Evolutionary conservation across 768 basidiomycete species (phyloP).

Genomic region (Fomitopsis serialis): DNA sequence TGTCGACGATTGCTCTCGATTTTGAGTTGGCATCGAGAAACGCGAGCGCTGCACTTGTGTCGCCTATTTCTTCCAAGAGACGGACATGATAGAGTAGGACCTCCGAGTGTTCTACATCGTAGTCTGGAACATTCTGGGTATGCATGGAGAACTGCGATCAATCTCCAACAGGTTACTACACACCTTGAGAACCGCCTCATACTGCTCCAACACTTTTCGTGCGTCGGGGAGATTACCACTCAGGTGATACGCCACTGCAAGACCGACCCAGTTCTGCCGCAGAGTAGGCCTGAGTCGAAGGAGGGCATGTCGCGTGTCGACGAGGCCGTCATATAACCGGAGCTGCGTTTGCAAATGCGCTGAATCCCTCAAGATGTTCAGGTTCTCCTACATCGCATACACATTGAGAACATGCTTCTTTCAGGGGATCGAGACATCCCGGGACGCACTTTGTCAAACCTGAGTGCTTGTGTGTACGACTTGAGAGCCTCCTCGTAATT

Average conservation of each 20-base stretch:
- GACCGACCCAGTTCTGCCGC: constrained; percentile 84
- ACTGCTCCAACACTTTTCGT: constrained; percentile 65
- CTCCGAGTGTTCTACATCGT: constrained; percentile 84
- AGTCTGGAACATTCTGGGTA: constrained; percentile 63
- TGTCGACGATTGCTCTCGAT: constrained; percentile 64
- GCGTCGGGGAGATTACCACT: constrained; percentile 71
- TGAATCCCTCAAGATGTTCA: constrained; percentile 89
- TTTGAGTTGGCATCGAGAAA: constrained; percentile 63
- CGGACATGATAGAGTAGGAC: constrained; percentile 71
- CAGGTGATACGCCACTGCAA: constrained; percentile 86
- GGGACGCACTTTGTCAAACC: constrained; percentile 72
- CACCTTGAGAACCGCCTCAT: constrained; percentile 69
- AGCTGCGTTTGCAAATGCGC: constrained; percentile 87
- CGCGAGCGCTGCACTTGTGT: constrained; percentile 52
- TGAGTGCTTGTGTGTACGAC: constrained; percentile 85
- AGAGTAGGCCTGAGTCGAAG: constrained; percentile 75
- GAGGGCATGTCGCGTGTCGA: constrained; percentile 79
- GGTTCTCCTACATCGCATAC: constrained; percentile 62
- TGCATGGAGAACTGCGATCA: constrained; percentile 7
- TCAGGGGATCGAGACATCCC: not conserved
- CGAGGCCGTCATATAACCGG: constrained; percentile 69
- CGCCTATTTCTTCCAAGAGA: constrained; percentile 68
- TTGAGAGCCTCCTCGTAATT: constrained; percentile 93
- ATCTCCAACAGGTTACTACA: not conserved
- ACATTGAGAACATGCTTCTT: not conserved